Evolutionary conservation across 768 basidiomycete genomes (phyloP).

Genomic region (Boletus huronensis): DNA sequence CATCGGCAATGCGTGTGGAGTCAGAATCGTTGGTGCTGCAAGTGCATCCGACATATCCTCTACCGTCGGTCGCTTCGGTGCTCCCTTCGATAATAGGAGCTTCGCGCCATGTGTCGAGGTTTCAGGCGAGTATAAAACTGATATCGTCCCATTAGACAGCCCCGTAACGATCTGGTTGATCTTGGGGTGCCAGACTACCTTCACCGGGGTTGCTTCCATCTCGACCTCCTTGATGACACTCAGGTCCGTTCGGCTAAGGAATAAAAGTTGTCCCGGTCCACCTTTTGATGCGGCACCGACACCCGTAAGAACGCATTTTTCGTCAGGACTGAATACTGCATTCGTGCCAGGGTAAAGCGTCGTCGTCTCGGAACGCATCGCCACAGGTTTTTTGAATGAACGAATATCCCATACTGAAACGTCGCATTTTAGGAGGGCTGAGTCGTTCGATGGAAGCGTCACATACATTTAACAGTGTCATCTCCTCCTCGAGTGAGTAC

Average conservation of each 20-base stretch:
- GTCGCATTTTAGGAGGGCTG: not conserved
- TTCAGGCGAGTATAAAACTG: slow-evolving; percentile 88
- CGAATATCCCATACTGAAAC: slow-evolving; percentile 89
- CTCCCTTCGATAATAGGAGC: slow-evolving; percentile 82
- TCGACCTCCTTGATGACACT: slow-evolving; percentile 64
- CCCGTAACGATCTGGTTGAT: slow-evolving; percentile 96
- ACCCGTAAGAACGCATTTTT: slow-evolving; percentile 85
- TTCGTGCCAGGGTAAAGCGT: slow-evolving; percentile 92
- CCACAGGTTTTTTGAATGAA: slow-evolving; percentile 85
- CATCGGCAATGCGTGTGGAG: slow-evolving; percentile 90
- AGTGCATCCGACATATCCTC: slow-evolving; percentile 89
- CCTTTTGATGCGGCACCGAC: slow-evolving; percentile 65
- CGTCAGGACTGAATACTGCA: slow-evolving; percentile 93
- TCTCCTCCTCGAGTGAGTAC: slow-evolving; percentile 90
- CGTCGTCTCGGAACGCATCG: slow-evolving; percentile 55
- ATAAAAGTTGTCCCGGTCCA: slow-evolving; percentile 65
- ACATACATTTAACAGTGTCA: slow-evolving; percentile 91
- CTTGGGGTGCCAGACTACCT: slow-evolving; percentile 91
- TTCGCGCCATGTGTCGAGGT: slow-evolving; percentile 92
- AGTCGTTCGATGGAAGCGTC: slow-evolving; percentile 1
- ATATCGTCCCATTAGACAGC: slow-evolving; percentile 81
- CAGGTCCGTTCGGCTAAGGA: slow-evolving; percentile 68
- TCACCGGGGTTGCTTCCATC: slow-evolving; percentile 79
- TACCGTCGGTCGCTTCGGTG: slow-evolving; percentile 72
- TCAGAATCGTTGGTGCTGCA: slow-evolving; percentile 83